Base-by-base conservation (phyloP, 2,329 filamentous ascomycete genomes). In the Volutella citrinella region DNA sequence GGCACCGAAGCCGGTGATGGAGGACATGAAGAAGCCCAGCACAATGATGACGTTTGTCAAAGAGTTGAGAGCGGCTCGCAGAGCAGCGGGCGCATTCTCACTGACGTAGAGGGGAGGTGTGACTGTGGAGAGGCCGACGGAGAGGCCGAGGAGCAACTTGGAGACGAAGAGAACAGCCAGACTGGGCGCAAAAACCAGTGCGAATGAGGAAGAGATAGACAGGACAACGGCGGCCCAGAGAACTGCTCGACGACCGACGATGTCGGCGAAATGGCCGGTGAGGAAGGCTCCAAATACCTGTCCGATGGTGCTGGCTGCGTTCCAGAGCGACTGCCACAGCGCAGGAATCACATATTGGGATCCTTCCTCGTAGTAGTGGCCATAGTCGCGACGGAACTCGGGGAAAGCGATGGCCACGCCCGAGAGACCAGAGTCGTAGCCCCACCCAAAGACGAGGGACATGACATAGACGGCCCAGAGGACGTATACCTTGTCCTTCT, bases 291-390 rank as follows among this genome's bases (percentile, higher is more conserved):
- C 52, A 21, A 55, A 36, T 2, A 55, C 27, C 16, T 55, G 52
- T 0, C 59, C 59, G 7, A 63, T 62, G 6, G 57, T 61, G 18
- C 53, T 58, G 6, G 57, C 59, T 5, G 59, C 57, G 30, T 61
- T 62, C 59, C 59, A 61, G 7, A 63, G 52, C 26, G 57, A 59
- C 35, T 62, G 58, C 57, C 58, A 63, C 0, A 61, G 49, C 3
- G 60, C 58, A 0, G 59, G 58, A 21, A 63, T 61, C 7, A 61
- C 50, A 30, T 39, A 55, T 19, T 51, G 48, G 17, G 56, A 51
- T 5, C 52, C 56, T 2, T 48, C 43, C 0, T 44, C 38, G 16
- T 57, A 60, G 31, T 59, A 61, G 11, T 60, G 43, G 9, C 59
- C 59, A 12, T 60, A 61, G 2, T 45, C 52, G 32, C 59, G 51